phyloP scores from a whole-genome alignment of 345 rosid genomes.

The Raphanus sativus region DNA sequence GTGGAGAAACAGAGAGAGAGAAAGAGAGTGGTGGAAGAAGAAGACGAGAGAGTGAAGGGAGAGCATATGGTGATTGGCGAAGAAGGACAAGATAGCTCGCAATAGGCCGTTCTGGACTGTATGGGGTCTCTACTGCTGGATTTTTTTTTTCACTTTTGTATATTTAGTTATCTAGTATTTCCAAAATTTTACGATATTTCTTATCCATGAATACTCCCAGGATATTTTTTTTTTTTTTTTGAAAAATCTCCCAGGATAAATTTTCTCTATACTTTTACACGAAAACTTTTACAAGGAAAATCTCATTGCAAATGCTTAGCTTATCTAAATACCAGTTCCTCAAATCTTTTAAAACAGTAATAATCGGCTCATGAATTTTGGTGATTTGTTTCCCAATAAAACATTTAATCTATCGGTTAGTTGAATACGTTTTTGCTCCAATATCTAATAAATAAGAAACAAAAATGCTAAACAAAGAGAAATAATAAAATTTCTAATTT shows the following conservation, averaged over 20 bases:
- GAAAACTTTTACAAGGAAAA: not conserved
- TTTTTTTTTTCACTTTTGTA: constrained; percentile 25
- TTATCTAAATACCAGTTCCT: not conserved
- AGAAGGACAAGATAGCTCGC: constrained; percentile 47
- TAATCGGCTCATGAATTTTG: not conserved
- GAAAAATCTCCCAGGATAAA: not conserved
- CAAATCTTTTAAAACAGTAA: not conserved
- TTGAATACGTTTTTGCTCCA: not conserved
- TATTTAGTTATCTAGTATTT: not conserved
- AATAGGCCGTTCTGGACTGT: constrained; percentile 36
- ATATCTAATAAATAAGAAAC: not conserved
- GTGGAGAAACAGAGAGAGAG: constrained; percentile 1
- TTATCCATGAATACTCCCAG: constrained; percentile 20
- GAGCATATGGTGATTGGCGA: constrained; percentile 38
- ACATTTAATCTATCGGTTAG: not conserved
- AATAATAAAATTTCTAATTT: not conserved
- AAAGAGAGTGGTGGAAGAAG: constrained; percentile 21
- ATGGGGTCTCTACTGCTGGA: constrained; percentile 36
- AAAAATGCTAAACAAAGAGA: not conserved
- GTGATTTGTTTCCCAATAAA: not conserved
- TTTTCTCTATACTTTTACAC: not conserved
- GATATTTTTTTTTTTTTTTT: not conserved
- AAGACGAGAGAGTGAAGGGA: constrained; percentile 38
- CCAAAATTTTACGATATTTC: not conserved
- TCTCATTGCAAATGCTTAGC: not conserved